Base-by-base conservation (phyloP, 2,329 filamentous ascomycete genomes). In the Dactylellina cionopaga region DNA sequence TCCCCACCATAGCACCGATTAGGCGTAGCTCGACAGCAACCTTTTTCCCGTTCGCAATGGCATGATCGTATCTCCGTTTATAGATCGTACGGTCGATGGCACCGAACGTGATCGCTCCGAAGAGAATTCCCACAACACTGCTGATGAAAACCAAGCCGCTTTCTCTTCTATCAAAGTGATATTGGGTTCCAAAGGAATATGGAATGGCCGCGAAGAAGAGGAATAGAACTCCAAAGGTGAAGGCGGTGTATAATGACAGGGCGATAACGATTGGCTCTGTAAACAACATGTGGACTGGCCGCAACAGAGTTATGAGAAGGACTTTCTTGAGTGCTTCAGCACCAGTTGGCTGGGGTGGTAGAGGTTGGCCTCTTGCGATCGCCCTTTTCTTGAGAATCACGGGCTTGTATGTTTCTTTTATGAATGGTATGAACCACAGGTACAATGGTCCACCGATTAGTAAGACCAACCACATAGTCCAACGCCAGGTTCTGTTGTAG, bases 211-310 rank as follows among this genome's bases (percentile, higher is more conserved):
- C 64, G 76, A 94, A 92, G 77, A 88, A 92, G 80, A 93, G 90
- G 83, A 87, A 89, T 74, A 89, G 86, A 70, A 89, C 84, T 2
- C 83, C 85, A 77, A 92, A 93, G 31, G 88, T 84, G 25, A 93
- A 82, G 31, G 90, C 87, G 9, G 92, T 83, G 79, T 92, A 93
- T 77, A 86, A 78, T 79, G 88, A 92, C 0, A 85, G 87, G 51
- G 87, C 89, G 22, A 88, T 83, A 5, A 94, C 90, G 52, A 94
- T 90, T 51, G 89, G 88, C 78, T 95, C 91, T 43, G 85, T 88
- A 54, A 85, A 44, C 29, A 90, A 82, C 91, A 94, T 94, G 24
- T 88, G 84, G 4, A 92, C 79, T 0, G 91, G 91, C 0, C 91
- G 82, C 0, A 88, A 89, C 35, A 93, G 81, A 0, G 92, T 88